These are phyloP conservation scores for Byssochlamys sp. DNA, from an alignment of 2,329 filamentous ascomycete species.

Conservation along the genomic window DNA sequence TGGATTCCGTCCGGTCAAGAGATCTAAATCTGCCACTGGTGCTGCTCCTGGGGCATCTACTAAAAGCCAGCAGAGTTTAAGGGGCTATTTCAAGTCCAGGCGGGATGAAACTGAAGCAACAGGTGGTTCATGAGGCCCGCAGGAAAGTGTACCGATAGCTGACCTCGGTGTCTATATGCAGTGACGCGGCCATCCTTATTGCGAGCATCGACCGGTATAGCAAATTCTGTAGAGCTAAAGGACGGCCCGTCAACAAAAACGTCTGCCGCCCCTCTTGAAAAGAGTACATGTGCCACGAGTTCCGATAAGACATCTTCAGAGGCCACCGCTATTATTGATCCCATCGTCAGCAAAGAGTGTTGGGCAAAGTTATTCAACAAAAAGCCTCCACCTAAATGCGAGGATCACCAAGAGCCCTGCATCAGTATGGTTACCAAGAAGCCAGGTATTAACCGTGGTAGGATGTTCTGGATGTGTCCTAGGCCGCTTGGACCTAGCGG, in stretches of 20 bases:
- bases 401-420: conserved; percentile 75
- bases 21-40: conserved; percentile 37
- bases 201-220: not conserved
- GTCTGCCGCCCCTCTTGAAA: not conserved
- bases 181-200: not conserved
- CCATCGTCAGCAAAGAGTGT: conserved; percentile 63
- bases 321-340: conserved; percentile 50
- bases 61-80: conserved; percentile 55
- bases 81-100: conserved; percentile 69
- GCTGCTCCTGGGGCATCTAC: conserved; percentile 14
- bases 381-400: conserved; percentile 65
- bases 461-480: conserved; percentile 59
- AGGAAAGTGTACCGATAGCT: not conserved
- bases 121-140: not conserved
- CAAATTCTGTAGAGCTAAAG: not conserved
- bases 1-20: conserved; percentile 35
- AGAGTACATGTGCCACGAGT: conserved; percentile 2
- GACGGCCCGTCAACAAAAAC: not conserved
- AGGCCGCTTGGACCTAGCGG: conserved; percentile 78
- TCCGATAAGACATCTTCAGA: conserved; percentile 17
- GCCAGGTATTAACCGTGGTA: conserved; percentile 66
- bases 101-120: conserved; percentile 7
- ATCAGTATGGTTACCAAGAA: conserved; percentile 79
- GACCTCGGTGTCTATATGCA: not conserved
- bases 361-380: conserved; percentile 79